Evolutionary conservation across 805 yeast species (phyloP), one percentile per base, ranked within the genome.

Genomic region (Kluyveromyces aestuarii): DNA sequence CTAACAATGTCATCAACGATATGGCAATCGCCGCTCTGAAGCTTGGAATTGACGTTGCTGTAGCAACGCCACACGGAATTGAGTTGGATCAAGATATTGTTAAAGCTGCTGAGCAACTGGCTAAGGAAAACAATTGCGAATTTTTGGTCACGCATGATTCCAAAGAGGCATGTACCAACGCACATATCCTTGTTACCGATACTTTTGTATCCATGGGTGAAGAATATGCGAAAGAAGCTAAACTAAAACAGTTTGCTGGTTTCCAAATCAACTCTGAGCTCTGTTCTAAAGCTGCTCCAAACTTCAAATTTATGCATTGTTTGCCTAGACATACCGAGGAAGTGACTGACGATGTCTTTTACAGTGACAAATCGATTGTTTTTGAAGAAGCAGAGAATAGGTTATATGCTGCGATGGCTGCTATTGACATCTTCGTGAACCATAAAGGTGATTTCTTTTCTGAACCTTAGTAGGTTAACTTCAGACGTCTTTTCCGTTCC

Each of bases 131-230:
- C 4, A 79, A 79, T 44, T 73, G 82, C 10, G 52, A 59, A 5
- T 73, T 87, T 49, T 80, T 75, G 55, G 61, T 81, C 8, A 75
- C 83, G 3, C 81, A 87, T 55, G 87, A 87, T 58, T 93, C 98
- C 3, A 59, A 70, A n/a, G 72, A 60, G 25, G 96, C 97, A 1
- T 78, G 88, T 45, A 72, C 74, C 47, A 73, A 75, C 55, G 88
- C 98, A 5, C 79, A 91, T 61, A 74, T 93, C 39, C 67, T 93
- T 36, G 98, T 91, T 41, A 93, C 99, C 14, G 99, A 93, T 61
- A 93, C 99, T 2, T 93, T 96, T 81, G 80, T 93, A 21, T 91
- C 98, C 1, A 93, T 93, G 99, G 99, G 99, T 49, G 90, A 93
- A 72, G 99, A 93, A 67, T 71, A 77, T 5, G 90, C 90, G 64